These are phyloP conservation scores for Ganoderma lingzhi DNA, from an alignment of 1,284 basidiomycete genomes.

Conservation along the genomic window DNA sequence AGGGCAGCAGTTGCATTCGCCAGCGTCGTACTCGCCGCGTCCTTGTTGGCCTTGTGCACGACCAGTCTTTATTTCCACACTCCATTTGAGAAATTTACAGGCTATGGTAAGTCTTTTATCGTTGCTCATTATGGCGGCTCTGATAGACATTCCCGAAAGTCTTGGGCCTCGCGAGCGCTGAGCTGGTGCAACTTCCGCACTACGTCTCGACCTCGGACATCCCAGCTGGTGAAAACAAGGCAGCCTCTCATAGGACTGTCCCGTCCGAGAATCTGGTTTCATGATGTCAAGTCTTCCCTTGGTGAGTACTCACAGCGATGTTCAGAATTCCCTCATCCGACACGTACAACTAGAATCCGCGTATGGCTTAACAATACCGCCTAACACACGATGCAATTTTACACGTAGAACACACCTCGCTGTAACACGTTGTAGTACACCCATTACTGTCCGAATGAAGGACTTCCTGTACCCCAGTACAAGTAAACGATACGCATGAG, in stretches of 20 bases:
- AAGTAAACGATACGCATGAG: slow-evolving; percentile 11
- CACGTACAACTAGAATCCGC: neutral
- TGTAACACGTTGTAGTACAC: neutral
- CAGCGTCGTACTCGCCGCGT: slow-evolving; percentile 65
- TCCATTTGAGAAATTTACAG: slow-evolving; percentile 87
- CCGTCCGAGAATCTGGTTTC: neutral
- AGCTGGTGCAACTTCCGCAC: slow-evolving; percentile 21
- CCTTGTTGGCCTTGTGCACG: slow-evolving; percentile 80
- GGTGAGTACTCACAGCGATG: neutral
- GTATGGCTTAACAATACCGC: neutral
- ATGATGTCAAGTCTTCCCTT: neutral
- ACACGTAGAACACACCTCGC: neutral
- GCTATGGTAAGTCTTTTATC: slow-evolving; percentile 67
- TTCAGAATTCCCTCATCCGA: neutral
- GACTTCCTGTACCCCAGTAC: neutral
- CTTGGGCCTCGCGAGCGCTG: slow-evolving; percentile 22
- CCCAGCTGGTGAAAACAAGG: neutral
- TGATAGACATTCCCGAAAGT: slow-evolving; percentile 8
- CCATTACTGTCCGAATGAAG: neutral
- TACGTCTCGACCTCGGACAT: slow-evolving; percentile 1
- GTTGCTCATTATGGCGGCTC: neutral
- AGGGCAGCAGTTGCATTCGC: slow-evolving; percentile 54
- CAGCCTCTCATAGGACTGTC: neutral
- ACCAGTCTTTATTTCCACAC: slow-evolving; percentile 94
- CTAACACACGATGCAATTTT: neutral